A percentile compares a stretch with the other conserved stretches of the same genome.
Evolutionary conservation across 495 filamentous ascomycete genomes (phyloP).

Genomic region (Amniculicola lignicola): DNA sequence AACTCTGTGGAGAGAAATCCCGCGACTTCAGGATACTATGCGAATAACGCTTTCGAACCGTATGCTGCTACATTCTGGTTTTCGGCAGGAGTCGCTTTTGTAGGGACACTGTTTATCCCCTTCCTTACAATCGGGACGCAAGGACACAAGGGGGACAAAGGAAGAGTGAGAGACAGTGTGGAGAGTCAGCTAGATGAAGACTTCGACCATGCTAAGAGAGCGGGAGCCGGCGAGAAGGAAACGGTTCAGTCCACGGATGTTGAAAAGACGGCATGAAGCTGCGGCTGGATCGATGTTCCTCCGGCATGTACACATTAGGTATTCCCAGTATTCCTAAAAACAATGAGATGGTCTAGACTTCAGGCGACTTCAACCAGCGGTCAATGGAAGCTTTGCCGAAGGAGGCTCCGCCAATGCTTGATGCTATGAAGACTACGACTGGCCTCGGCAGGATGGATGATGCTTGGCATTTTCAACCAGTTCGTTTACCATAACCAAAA

Average conservation of each 20-base stretch:
- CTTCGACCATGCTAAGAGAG: not conserved
- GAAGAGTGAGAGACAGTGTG: constrained; percentile 8
- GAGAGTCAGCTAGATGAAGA: not conserved
- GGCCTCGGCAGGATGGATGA: too few species aligned
- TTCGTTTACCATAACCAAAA: too few species aligned
- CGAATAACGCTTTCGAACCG: constrained; percentile 35
- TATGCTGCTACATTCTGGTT: constrained; percentile 42
- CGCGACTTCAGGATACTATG: constrained; percentile 34
- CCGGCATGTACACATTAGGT: too few species aligned
- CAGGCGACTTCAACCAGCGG: too few species aligned
- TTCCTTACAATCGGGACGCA: constrained; percentile 41
- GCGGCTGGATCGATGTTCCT: too few species aligned
- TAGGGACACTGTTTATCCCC: constrained; percentile 35
- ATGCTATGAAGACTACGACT: too few species aligned
- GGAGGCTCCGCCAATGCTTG: too few species aligned
- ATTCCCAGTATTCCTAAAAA: too few species aligned
- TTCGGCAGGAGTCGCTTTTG: constrained; percentile 8
- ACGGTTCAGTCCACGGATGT: not conserved
- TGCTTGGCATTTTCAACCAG: too few species aligned
- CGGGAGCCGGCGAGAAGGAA: not conserved
- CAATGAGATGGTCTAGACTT: too few species aligned
- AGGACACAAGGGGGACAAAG: constrained; percentile 31
- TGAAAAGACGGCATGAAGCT: not conserved
- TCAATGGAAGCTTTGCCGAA: too few species aligned
- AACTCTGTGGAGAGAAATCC: constrained; percentile 33